Percentiles rank a stretch among this genome's conserved stretches.
These are phyloP conservation scores for Alternaria arbusti DNA, from an alignment of 2,329 filamentous ascomycete species.

Conservation along the genomic window DNA sequence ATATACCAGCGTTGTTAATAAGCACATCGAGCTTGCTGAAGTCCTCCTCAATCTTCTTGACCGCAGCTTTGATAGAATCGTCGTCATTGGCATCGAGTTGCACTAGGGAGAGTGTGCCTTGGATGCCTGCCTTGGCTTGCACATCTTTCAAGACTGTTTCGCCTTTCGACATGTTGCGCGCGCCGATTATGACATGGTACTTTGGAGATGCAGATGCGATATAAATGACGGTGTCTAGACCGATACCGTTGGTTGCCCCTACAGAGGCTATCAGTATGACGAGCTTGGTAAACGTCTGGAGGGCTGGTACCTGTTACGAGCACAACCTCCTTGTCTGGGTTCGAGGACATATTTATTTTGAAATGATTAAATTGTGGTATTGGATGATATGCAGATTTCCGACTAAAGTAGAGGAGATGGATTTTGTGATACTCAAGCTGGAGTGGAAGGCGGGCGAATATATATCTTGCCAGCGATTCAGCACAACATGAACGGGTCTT, in stretches of 20 bases:
- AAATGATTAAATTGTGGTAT: background rate
- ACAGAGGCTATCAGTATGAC: conserved; percentile 1
- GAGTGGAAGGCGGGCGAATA: background rate
- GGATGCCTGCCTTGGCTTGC: conserved; percentile 29
- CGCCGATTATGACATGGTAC: conserved; percentile 48
- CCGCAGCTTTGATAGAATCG: conserved; percentile 42
- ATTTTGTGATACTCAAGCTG: background rate
- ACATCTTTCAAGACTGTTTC: conserved; percentile 37
- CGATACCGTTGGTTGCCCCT: conserved; percentile 48
- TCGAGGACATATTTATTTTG: conserved; percentile 3
- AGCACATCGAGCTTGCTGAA: conserved; percentile 72
- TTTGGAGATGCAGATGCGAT: conserved; percentile 33
- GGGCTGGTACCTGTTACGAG: conserved; percentile 33
- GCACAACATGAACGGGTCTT: background rate
- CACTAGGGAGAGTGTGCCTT: conserved; percentile 41
- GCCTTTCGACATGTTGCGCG: conserved; percentile 42
- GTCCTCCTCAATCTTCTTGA: conserved; percentile 37
- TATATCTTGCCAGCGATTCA: background rate
- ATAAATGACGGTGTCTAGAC: conserved; percentile 41
- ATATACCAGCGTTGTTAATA: conserved; percentile 81
- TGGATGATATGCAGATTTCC: background rate
- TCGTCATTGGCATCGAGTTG: conserved; percentile 47
- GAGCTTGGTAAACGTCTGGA: background rate
- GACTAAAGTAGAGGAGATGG: background rate
- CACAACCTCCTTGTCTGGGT: conserved; percentile 32